Percentiles rank a stretch among this genome's conserved stretches.
Evolutionary conservation across 2,329 filamentous ascomycete species (phyloP).

Genomic region (Fusarium virguliforme): DNA sequence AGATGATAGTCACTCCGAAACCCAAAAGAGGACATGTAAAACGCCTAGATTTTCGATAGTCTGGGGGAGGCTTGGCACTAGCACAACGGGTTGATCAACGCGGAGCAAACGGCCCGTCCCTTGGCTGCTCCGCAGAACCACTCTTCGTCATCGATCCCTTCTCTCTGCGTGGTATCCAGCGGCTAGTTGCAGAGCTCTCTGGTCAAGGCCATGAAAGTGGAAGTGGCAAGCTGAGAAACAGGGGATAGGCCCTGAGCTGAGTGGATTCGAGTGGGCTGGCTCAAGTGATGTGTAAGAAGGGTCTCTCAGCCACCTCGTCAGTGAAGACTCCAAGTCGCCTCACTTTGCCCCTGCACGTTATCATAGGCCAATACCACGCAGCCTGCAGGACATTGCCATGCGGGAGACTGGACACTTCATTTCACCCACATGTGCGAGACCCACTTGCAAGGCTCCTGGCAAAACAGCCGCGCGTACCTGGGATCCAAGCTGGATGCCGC

Average conservation of each 20-base stretch:
- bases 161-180: neutral
- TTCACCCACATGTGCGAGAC: conserved; percentile 2
- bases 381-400: neutral
- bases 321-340: neutral
- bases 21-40: neutral
- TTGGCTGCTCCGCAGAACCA: neutral
- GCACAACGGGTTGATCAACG: conserved; percentile 1
- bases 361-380: neutral
- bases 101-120: conserved; percentile 8
- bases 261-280: conserved; percentile 10
- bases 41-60: neutral
- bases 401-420: conserved; percentile 13
- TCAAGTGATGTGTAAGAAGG: neutral
- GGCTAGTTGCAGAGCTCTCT: neutral
- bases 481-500: neutral
- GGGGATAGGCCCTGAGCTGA: conserved; percentile 1
- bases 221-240: conserved; percentile 5
- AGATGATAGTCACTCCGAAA: neutral
- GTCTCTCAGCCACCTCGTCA: conserved; percentile 39
- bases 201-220: neutral
- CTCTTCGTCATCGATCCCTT: neutral
- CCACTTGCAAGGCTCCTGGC: neutral
- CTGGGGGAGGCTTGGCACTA: neutral
- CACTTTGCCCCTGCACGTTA: conserved; percentile 5
- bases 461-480: conserved; percentile 24